Conservation (phyloP, 164 flowering plant species). For the Vitis riparia region DNA sequence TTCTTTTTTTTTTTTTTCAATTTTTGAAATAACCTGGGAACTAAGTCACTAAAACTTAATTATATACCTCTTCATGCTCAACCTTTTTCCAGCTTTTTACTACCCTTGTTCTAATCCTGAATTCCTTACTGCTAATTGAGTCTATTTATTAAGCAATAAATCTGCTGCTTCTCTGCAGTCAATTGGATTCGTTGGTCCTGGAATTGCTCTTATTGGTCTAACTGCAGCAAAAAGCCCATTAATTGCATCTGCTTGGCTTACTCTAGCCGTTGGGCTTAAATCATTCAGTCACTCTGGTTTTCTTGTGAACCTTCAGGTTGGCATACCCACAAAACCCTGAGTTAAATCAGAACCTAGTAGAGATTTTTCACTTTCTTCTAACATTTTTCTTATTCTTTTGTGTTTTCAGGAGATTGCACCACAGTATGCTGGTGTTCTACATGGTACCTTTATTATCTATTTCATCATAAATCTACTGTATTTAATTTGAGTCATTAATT, state of each 20-base stretch:
- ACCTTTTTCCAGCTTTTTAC: too few relatives aligned
- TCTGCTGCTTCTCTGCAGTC: constrained; percentile 53
- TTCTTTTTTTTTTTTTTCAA: background rate
- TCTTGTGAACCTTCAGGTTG: constrained; percentile 95
- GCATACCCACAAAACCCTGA: constrained; percentile 4
- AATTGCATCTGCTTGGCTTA: constrained; percentile 90
- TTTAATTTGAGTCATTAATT: background rate
- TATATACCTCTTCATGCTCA: too few relatives aligned
- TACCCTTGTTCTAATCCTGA: too few relatives aligned
- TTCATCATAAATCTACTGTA: background rate
- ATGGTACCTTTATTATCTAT: constrained; percentile 46
- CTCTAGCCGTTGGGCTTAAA: constrained; percentile 82
- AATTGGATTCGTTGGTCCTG: constrained; percentile 90
- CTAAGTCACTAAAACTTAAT: too few relatives aligned
- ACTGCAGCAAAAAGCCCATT: constrained; percentile 61
- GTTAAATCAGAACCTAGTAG: background rate
- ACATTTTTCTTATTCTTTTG: constrained; percentile 15
- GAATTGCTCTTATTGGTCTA: constrained; percentile 72
- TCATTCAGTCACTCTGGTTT: constrained; percentile 95
- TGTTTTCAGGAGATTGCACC: constrained; percentile 85
- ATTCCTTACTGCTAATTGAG: too few relatives aligned
- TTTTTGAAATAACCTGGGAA: too few relatives aligned
- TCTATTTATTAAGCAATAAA: background rate
- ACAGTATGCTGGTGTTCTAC: constrained; percentile 87
- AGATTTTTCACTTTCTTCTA: constrained; percentile 5